Evolutionary conservation across 352 stramenopile species (phyloP), one percentile per base, ranked within the genome.

Genomic region (Paralagenidium karlingii): DNA sequence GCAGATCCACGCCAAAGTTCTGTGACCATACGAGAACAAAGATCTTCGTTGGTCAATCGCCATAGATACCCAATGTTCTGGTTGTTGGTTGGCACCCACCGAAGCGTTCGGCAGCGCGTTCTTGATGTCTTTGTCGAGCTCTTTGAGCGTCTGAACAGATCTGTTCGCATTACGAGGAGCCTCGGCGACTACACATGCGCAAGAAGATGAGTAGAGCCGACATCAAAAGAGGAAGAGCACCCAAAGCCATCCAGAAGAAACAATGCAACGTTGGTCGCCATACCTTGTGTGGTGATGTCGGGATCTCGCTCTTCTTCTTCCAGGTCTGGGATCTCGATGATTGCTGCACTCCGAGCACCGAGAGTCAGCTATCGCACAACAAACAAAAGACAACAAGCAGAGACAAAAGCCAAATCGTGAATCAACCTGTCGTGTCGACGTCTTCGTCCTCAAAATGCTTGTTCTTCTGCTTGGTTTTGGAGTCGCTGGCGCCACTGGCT

Each of bases 281-380:
- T 49, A 58, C 65, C 45, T 46, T 79, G 65, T 10, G 58, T 79
- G 15, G 73, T 88, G 41, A 88, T 77, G 37, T 85, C 74, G 0
- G 57, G 63, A 40, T 85, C 70, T 13, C 74, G 74, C 34, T 88
- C 74, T 51, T 88, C 74, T 47, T 88, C 74, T 26, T 88, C 70
- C 6, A 88, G 45, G 46, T 88, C 74, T 1, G 74, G 74, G 30
- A 88, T 85, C 53, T 88, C 74, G n/a, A n/a, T n/a, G n/a, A n/a
- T n/a, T n/a, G n/a, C n/a, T n/a, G n/a, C n/a, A n/a, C n/a, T n/a
- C n/a, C n/a, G n/a, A n/a, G n/a, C n/a, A n/a, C n/a, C n/a, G n/a
- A n/a, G n/a, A n/a, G n/a, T n/a, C n/a, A n/a, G n/a, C n/a, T n/a
- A n/a, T n/a, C n/a, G n/a, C n/a, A n/a, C n/a, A n/a, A n/a, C n/a